phyloP scores from a whole-genome alignment of 257 asterid species.

The Echites panduratus region DNA sequence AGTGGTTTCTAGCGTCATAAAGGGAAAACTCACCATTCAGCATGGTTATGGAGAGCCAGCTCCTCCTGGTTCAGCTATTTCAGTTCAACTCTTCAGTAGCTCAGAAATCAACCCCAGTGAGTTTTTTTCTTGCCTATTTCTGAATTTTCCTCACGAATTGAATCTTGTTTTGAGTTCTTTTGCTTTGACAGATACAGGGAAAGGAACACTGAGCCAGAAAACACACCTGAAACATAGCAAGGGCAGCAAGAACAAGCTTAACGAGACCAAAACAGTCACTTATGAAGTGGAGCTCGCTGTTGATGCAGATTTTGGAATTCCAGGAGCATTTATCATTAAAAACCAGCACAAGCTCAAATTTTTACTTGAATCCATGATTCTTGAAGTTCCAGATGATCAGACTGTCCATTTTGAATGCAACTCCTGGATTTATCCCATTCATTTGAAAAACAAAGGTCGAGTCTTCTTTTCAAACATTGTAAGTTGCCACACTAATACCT shows the following conservation, averaged over 20 bases:
- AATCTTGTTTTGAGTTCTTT: neutral
- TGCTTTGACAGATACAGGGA: conserved; percentile 18
- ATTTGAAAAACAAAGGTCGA: conserved; percentile 27
- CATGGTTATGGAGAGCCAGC: conserved; percentile 19
- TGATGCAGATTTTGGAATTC: conserved; percentile 27
- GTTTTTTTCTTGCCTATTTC: conserved; percentile 6
- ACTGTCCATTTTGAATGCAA: conserved; percentile 34
- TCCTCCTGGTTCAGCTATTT: conserved; percentile 25
- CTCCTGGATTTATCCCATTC: conserved; percentile 44
- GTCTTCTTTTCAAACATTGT: conserved; percentile 43
- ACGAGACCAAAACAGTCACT: conserved; percentile 3
- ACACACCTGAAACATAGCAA: conserved; percentile 24
- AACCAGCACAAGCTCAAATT: conserved; percentile 31
- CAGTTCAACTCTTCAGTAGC: conserved; percentile 33
- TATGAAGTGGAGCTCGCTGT: conserved; percentile 23
- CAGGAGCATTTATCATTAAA: conserved; percentile 35
- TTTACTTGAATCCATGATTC: conserved; percentile 27
- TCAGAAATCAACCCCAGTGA: conserved; percentile 29
- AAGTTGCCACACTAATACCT: conserved; percentile 10
- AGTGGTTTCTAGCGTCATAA: conserved; percentile 10
- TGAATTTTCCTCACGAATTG: no score
- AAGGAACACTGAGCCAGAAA: conserved; percentile 27
- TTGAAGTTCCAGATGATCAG: conserved; percentile 21
- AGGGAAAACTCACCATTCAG: conserved; percentile 37
- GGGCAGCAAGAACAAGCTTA: conserved; percentile 14